phyloP scores from a whole-genome alignment of 2,329 filamentous ascomycete genomes.

The Biscogniauxia sp. region DNA sequence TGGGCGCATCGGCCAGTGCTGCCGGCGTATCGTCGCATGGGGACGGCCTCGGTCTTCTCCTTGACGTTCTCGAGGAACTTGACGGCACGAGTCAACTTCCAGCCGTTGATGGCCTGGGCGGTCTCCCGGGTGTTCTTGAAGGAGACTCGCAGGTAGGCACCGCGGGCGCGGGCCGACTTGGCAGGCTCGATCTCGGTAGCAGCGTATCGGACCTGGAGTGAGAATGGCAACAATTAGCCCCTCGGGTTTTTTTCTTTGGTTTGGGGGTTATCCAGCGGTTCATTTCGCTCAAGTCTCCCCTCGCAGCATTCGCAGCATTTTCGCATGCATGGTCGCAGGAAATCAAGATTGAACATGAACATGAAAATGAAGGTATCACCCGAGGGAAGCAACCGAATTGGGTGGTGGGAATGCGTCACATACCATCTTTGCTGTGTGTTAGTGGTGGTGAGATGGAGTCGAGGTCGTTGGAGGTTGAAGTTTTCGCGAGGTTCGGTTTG shows the following conservation, averaged over 20 bases:
- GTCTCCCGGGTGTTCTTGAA: slow-evolving; percentile 99
- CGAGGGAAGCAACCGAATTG: slow-evolving; percentile 5
- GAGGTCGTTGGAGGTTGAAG: slow-evolving; percentile 47
- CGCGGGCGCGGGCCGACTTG: slow-evolving; percentile 96
- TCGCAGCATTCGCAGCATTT: background rate
- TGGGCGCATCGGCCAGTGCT: slow-evolving; percentile 94
- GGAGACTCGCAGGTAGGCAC: slow-evolving; percentile 97
- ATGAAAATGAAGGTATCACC: background rate
- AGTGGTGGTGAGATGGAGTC: slow-evolving; percentile 53
- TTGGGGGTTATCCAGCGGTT: background rate
- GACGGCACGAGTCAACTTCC: slow-evolving; percentile 93
- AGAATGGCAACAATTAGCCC: slow-evolving; percentile 18
- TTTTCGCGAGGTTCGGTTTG: slow-evolving; percentile 41
- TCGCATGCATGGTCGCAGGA: background rate
- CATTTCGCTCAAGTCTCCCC: background rate
- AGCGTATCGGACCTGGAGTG: slow-evolving; percentile 85
- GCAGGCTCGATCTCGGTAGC: slow-evolving; percentile 80
- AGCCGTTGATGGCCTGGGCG: slow-evolving; percentile 98
- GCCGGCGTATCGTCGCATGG: slow-evolving; percentile 96
- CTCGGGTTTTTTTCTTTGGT: slow-evolving; percentile 1
- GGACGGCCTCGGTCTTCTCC: slow-evolving; percentile 95
- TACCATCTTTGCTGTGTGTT: slow-evolving; percentile 57
- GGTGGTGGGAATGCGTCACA: slow-evolving; percentile 29
- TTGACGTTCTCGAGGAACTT: slow-evolving; percentile 98
- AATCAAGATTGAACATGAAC: no score